A percentile compares a stretch with the other conserved stretches of the same genome.
phyloP scores from a whole-genome alignment of 1,284 basidiomycete species.

The Omphalotus olearius region DNA sequence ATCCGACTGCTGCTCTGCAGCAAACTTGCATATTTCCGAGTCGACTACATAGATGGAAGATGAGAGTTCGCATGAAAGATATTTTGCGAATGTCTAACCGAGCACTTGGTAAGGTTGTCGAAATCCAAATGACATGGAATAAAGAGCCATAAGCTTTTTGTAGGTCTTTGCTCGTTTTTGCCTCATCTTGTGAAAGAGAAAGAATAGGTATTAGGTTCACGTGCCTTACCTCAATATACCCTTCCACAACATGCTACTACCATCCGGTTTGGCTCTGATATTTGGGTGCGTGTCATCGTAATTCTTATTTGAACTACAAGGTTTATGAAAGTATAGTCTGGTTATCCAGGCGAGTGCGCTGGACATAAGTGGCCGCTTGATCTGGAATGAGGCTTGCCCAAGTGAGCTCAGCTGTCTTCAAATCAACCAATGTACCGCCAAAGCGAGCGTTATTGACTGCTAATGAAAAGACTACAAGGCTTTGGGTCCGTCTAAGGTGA shows the following conservation, averaged over 20 bases:
- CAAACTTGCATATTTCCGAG: constrained; percentile 77
- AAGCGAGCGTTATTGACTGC: constrained; percentile 17
- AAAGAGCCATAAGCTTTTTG: constrained; percentile 87
- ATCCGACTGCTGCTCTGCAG: constrained; percentile 68
- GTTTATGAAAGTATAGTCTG: no score
- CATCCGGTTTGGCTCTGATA: background rate
- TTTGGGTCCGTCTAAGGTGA: constrained; percentile 54
- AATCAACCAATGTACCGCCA: background rate
- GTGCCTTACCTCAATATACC: background rate
- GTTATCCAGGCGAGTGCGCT: background rate
- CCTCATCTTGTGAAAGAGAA: constrained; percentile 56
- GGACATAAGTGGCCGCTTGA: constrained; percentile 6
- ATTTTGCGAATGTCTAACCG: constrained; percentile 39
- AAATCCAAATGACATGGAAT: constrained; percentile 83
- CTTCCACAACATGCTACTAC: constrained; percentile 3
- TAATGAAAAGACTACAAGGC: constrained; percentile 49
- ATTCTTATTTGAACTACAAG: no score
- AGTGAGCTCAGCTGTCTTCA: background rate
- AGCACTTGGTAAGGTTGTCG: constrained; percentile 89
- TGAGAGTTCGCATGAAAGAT: constrained; percentile 8
- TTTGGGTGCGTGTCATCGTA: no score
- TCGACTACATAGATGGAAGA: constrained; percentile 53
- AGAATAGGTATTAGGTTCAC: background rate
- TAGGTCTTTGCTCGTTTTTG: constrained; percentile 93
- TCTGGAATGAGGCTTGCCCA: constrained; percentile 10